A percentile compares a stretch with the other conserved stretches of the same genome.
These are phyloP conservation scores for Phanerochaete sordida DNA, from an alignment of 768 basidiomycete species.

Conservation along the genomic window DNA sequence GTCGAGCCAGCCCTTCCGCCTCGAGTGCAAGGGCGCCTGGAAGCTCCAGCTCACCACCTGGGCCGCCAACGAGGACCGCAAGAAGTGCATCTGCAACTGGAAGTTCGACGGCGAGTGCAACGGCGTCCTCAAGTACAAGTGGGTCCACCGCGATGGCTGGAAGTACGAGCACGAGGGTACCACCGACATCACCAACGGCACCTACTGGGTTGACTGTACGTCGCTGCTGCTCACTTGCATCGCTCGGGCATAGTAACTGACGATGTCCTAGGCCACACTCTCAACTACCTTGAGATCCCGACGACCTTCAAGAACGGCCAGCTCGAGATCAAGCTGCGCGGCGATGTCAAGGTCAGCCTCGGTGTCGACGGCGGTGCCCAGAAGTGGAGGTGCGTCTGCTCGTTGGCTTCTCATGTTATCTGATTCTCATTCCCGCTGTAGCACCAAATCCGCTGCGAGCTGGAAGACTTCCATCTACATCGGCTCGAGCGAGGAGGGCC, in stretches of 20 bases:
- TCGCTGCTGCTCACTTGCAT: not conserved
- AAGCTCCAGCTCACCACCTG: slow-evolving; percentile 23
- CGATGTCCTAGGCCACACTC: slow-evolving; percentile 20
- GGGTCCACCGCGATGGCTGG: slow-evolving; percentile 26
- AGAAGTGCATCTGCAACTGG: slow-evolving; percentile 20
- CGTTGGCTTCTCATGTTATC: not conserved
- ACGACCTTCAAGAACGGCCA: slow-evolving; percentile 19
- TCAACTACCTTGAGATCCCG: slow-evolving; percentile 26
- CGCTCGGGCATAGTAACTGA: not conserved
- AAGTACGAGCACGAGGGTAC: slow-evolving; percentile 21
- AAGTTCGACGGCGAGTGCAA: slow-evolving; percentile 8
- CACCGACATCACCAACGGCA: slow-evolving; percentile 13
- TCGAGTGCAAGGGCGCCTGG: slow-evolving; percentile 19
- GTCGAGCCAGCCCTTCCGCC: slow-evolving; percentile 20
- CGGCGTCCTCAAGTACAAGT: slow-evolving; percentile 21
- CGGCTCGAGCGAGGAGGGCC: slow-evolving; percentile 17
- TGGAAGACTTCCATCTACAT: slow-evolving; percentile 23
- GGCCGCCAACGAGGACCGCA: slow-evolving; percentile 21
- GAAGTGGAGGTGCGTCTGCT: slow-evolving; percentile 14
- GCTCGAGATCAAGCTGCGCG: slow-evolving; percentile 24
- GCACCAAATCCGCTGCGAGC: slow-evolving; percentile 19
- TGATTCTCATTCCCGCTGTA: not conserved
- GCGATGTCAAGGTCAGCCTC: slow-evolving; percentile 21
- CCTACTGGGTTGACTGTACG: slow-evolving; percentile 20
- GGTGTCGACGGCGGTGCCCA: slow-evolving; percentile 14